Evolutionary conservation across 768 basidiomycete species (phyloP).

Genomic region (Austroboletus eburneus): DNA sequence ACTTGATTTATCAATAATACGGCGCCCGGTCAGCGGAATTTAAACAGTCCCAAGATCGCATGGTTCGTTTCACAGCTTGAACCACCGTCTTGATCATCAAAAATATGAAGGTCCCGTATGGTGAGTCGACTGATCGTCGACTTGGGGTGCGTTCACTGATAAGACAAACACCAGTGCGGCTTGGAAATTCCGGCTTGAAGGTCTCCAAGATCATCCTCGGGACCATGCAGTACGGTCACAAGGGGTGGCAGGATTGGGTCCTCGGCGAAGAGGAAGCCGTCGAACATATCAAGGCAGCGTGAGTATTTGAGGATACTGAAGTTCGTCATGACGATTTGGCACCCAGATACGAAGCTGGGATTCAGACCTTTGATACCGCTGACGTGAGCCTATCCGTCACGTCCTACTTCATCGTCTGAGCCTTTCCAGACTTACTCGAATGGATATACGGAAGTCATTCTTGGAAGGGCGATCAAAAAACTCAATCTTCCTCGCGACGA

Average conservation of each 20-base stretch:
- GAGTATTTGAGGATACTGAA: constrained; percentile 8
- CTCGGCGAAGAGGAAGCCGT: constrained; percentile 42
- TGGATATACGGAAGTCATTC: constrained; percentile 58
- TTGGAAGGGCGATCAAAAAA: constrained; percentile 70
- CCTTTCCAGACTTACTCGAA: constrained; percentile 54
- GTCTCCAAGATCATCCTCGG: constrained; percentile 51
- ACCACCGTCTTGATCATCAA: not conserved
- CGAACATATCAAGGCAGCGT: constrained; percentile 47
- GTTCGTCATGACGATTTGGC: not conserved
- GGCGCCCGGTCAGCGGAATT: too few relatives aligned
- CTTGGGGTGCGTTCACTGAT: not conserved
- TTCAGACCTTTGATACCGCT: constrained; percentile 35
- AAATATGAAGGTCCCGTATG: constrained; percentile 29
- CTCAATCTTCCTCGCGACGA: constrained; percentile 66
- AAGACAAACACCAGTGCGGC: constrained; percentile 28
- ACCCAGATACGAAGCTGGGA: constrained; percentile 33
- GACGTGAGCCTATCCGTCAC: constrained; percentile 19
- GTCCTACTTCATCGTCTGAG: constrained; percentile 1
- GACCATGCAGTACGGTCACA: constrained; percentile 41
- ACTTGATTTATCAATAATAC: constrained; percentile 9
- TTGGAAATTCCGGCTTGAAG: constrained; percentile 47
- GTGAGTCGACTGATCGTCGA: constrained; percentile 16
- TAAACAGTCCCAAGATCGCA: not conserved
- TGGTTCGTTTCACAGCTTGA: not conserved
- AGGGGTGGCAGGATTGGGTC: constrained; percentile 54